Evolutionary conservation across 164 flowering plant species (phyloP).

Genomic region (Tetracentron sinense): DNA sequence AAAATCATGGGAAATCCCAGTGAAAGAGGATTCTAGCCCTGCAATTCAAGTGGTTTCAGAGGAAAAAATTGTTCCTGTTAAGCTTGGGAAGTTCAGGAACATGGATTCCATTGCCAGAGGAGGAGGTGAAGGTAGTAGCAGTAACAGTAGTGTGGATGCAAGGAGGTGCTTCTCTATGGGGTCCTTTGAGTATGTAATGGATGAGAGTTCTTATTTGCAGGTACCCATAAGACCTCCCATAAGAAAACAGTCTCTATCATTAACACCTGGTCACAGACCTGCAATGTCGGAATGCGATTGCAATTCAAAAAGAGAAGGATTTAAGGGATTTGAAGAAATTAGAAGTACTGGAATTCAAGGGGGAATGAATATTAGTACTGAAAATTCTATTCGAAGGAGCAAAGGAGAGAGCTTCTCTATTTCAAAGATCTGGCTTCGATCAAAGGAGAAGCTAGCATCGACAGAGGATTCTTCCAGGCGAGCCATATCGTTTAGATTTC

Average conservation of each 20-base stretch:
- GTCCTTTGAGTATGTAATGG: conserved; percentile 82
- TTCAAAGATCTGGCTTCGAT: too few species aligned
- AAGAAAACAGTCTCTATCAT: conserved; percentile 44
- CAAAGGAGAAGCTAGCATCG: conserved; percentile 32
- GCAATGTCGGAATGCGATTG: conserved; percentile 78
- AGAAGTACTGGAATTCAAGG: conserved; percentile 13
- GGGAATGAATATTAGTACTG: conserved; percentile 9
- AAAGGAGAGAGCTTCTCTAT: conserved; percentile 72
- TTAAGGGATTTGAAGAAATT: conserved; percentile 40
- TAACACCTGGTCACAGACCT: conserved; percentile 43
- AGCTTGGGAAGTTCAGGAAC: conserved; percentile 82
- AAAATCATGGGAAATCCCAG: conserved; percentile 33
- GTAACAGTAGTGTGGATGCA: conserved; percentile 40
- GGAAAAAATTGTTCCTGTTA: conserved; percentile 63
- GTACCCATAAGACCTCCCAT: conserved; percentile 53
- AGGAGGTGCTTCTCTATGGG: conserved; percentile 97
- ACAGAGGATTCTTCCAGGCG: conserved; percentile 42
- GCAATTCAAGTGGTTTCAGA: conserved; percentile 15
- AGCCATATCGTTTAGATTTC: conserved; percentile 64
- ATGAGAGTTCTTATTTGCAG: conserved; percentile 55
- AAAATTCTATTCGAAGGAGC: conserved; percentile 24
- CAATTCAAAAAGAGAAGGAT: conserved; percentile 56
- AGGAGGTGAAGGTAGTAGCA: conserved; percentile 22
- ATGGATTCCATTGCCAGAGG: conserved; percentile 39
- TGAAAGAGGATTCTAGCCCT: conserved; percentile 23